Evolutionary conservation across 2,329 filamentous ascomycete genomes (phyloP).

Genomic region (Colletotrichum sp.): DNA sequence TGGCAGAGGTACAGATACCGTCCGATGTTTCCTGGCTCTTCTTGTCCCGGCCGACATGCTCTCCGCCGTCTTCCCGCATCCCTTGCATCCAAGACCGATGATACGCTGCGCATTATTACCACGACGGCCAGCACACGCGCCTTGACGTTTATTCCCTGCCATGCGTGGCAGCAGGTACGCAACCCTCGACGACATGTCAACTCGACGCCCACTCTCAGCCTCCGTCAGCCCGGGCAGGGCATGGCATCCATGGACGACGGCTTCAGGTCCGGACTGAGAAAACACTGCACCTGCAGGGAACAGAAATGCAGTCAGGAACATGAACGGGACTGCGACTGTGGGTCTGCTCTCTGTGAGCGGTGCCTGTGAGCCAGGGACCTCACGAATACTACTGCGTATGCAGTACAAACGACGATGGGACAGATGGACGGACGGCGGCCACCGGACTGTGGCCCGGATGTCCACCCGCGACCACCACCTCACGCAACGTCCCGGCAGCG

Average conservation of each 20-base stretch:
- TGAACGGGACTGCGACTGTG: not conserved
- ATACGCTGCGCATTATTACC: not conserved
- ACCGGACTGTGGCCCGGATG: not conserved
- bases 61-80: not conserved
- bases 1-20: not conserved
- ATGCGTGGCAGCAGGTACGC: not conserved
- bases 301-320: not conserved
- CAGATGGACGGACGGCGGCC: not conserved
- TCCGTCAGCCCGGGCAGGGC: not conserved
- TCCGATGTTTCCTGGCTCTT: slow-evolving; percentile 3
- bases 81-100: slow-evolving; percentile 7
- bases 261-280: not conserved
- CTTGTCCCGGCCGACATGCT: not conserved
- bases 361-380: not conserved
- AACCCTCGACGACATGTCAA: not conserved
- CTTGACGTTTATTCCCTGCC: not conserved
- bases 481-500: not conserved
- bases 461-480: not conserved
- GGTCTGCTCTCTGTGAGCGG: not conserved
- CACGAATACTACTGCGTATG: not conserved
- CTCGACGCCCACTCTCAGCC: not conserved
- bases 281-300: not conserved
- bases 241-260: not conserved
- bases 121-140: not conserved
- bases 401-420: not conserved